Evolutionary conservation across 495 filamentous ascomycete species (phyloP).

Genomic region (Neurospora sp.): DNA sequence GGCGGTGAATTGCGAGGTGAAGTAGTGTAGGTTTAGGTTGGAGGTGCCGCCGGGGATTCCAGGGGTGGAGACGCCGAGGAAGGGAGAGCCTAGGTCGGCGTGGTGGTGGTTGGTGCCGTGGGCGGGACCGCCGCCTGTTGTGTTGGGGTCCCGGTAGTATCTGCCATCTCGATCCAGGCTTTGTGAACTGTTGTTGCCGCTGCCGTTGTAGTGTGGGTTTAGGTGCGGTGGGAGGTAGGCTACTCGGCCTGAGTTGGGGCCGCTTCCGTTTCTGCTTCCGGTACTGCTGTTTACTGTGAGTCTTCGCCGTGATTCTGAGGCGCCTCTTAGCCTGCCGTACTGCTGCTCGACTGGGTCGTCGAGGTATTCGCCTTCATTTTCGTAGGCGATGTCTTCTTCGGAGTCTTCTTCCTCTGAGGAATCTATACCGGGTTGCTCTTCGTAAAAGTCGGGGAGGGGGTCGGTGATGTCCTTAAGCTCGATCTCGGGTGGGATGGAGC

Average conservation of each 20-base stretch:
- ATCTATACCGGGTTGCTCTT: slow-evolving; percentile 55
- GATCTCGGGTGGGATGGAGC: slow-evolving; percentile 67
- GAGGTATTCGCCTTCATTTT: slow-evolving; percentile 20
- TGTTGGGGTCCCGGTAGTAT: background rate
- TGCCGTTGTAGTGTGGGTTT: slow-evolving; percentile 10
- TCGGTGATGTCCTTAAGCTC: slow-evolving; percentile 96
- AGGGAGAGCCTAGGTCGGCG: slow-evolving; percentile 51
- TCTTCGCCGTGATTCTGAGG: slow-evolving; percentile 14
- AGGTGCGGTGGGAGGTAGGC: slow-evolving; percentile 24
- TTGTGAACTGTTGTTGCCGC: background rate
- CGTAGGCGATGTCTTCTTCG: slow-evolving; percentile 29
- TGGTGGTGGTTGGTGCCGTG: slow-evolving; percentile 20
- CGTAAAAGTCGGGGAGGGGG: slow-evolving; percentile 93
- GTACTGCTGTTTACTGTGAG: slow-evolving; percentile 18
- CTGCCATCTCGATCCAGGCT: background rate
- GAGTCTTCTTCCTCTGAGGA: slow-evolving; percentile 20
- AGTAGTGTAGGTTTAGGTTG: slow-evolving; percentile 84
- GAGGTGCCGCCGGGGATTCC: slow-evolving; percentile 80
- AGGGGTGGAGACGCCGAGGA: slow-evolving; percentile 58
- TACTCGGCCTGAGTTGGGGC: background rate
- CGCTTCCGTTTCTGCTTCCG: slow-evolving; percentile 5
- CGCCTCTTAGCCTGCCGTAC: background rate
- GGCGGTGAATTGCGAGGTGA: slow-evolving; percentile 71
- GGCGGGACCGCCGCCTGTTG: slow-evolving; percentile 5
- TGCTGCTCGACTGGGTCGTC: slow-evolving; percentile 30